phyloP scores from a whole-genome alignment of 176 grass and related monocot species.

The Poa pratensis region DNA sequence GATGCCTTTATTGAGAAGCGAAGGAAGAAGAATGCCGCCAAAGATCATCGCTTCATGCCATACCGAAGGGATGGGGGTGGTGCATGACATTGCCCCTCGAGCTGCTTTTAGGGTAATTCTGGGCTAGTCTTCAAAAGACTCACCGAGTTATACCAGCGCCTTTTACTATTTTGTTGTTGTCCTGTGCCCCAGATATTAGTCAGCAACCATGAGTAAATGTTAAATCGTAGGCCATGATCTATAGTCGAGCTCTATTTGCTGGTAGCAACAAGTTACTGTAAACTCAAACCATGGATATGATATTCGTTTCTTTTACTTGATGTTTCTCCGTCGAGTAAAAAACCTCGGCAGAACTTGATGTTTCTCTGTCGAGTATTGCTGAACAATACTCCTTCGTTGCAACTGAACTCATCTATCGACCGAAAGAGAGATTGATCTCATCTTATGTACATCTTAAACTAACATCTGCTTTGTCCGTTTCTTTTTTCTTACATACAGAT shows the following conservation, averaged over 20 bases:
- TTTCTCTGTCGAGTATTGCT: not conserved
- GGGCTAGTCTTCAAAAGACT: not conserved
- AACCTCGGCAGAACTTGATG: not conserved
- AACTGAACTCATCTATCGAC: not conserved
- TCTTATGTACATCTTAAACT: not conserved
- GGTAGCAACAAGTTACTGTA: not conserved
- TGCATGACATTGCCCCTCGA: slow-evolving; percentile 25
- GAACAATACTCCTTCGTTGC: not conserved
- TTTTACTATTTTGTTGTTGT: slow-evolving; percentile 6
- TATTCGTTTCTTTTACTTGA: not conserved
- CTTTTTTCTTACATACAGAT: not conserved
- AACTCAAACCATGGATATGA: not conserved
- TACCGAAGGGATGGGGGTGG: slow-evolving; percentile 60
- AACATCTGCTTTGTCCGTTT: not conserved
- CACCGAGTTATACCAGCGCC: not conserved
- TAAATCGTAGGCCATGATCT: not conserved
- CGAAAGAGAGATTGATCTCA: not conserved
- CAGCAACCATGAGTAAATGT: not conserved
- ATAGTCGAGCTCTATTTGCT: not conserved
- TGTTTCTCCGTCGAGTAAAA: slow-evolving; percentile 19
- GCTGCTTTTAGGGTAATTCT: not conserved
- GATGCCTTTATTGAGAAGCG: slow-evolving; percentile 85
- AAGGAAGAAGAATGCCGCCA: slow-evolving; percentile 81
- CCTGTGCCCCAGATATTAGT: slow-evolving; percentile 4
- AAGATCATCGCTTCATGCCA: slow-evolving; percentile 95